Conservation (phyloP, 352 stramenopile genomes). For the Globisporangium radiosum region DNA sequence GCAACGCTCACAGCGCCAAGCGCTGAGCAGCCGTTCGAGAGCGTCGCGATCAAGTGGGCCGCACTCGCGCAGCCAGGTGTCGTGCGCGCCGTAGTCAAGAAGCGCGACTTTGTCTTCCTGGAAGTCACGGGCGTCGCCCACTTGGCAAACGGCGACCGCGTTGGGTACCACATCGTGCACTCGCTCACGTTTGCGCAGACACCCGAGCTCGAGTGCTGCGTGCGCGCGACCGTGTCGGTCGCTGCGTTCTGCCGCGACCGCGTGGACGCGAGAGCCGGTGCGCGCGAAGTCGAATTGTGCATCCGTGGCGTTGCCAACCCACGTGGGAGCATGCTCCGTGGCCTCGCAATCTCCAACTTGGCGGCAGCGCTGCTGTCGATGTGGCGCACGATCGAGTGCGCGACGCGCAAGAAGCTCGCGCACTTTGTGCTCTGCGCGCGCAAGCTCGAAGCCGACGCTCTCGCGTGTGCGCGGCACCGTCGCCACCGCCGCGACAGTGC, state of each 20-base stretch:
- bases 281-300: slow-evolving; percentile 16
- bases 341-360: slow-evolving; percentile 16
- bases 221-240: slow-evolving; percentile 29
- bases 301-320: slow-evolving; percentile 26
- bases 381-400: slow-evolving; percentile 21
- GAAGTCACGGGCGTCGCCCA: slow-evolving; percentile 33
- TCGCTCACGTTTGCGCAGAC: slow-evolving; percentile 39
- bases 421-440: slow-evolving; percentile 15
- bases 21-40: slow-evolving; percentile 33
- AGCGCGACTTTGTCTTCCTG: slow-evolving; percentile 50
- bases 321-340: slow-evolving; percentile 23
- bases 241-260: slow-evolving; percentile 34
- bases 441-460: background rate
- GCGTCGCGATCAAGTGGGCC: slow-evolving; percentile 24
- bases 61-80: slow-evolving; percentile 15
- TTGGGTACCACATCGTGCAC: slow-evolving; percentile 52
- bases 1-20: slow-evolving; percentile 36
- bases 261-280: background rate
- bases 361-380: slow-evolving; percentile 24
- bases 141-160: slow-evolving; percentile 28
- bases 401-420: slow-evolving; percentile 28
- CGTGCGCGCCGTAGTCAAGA: slow-evolving; percentile 33
- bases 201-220: slow-evolving; percentile 17
- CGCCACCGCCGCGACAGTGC: slow-evolving; percentile 9
- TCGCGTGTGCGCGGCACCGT: slow-evolving; percentile 6